Evolutionary conservation across 306 rosid genomes (phyloP).

Genomic region (Ziziphus jujuba): DNA sequence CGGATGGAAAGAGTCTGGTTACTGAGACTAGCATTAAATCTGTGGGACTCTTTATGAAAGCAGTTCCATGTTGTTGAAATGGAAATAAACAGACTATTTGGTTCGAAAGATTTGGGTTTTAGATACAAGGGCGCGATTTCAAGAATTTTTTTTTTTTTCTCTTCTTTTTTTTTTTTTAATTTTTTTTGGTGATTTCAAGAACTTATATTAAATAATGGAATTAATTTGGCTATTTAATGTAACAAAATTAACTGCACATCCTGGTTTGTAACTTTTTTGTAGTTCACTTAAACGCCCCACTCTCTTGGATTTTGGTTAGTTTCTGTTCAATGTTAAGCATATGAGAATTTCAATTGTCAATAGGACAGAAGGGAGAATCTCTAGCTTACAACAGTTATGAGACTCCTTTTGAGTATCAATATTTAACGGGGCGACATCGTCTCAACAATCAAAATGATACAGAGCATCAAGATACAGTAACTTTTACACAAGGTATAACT

Average conservation of each 20-base stretch:
- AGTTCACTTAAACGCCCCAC: too few relatives aligned
- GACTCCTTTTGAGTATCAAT: neutral
- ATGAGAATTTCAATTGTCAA: neutral
- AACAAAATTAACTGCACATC: too few relatives aligned
- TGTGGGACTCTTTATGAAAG: neutral
- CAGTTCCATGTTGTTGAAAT: neutral
- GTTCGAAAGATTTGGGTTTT: neutral
- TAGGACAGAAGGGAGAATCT: neutral
- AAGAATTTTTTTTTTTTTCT: too few relatives aligned
- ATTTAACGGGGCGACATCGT: neutral
- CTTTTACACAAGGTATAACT: neutral
- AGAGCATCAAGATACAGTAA: slow-evolving; percentile 18
- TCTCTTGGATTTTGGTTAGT: too few relatives aligned
- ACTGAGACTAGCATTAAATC: slow-evolving; percentile 1
- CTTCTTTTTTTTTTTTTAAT: too few relatives aligned
- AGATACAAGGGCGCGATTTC: neutral
- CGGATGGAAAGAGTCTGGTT: slow-evolving; percentile 72
- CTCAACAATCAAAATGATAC: slow-evolving; percentile 7
- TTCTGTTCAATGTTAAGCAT: neutral
- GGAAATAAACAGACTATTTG: neutral
- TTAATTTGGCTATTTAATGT: too few relatives aligned
- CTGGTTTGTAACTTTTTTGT: too few relatives aligned
- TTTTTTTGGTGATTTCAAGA: too few relatives aligned
- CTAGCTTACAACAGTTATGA: slow-evolving; percentile 8
- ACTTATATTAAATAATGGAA: too few relatives aligned